Percentiles rank a stretch among this genome's conserved stretches.
Evolutionary conservation across 225 moss, liverwort and hornwort species (phyloP).

Genomic region (Pseudoscleropodium purum): DNA sequence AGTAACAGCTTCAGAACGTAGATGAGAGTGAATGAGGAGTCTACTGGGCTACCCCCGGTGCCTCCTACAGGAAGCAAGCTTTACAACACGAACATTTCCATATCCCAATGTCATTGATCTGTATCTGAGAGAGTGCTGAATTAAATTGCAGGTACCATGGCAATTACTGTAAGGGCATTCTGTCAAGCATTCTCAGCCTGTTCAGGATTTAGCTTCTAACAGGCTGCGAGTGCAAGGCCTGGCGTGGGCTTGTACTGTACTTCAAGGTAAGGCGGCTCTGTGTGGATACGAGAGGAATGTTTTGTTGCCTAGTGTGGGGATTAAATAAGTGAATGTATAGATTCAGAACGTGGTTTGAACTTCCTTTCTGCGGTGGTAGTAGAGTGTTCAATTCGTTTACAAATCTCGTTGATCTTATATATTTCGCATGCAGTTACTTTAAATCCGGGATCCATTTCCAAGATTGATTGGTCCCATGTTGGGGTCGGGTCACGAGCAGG

Average conservation of each 20-base stretch:
- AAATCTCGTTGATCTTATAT: not conserved
- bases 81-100: not conserved
- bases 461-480: not conserved
- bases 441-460: not conserved
- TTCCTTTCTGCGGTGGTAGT: not conserved
- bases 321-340: not conserved
- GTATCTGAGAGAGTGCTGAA: not conserved
- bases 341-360: not conserved
- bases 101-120: not conserved
- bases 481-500: not conserved
- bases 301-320: not conserved
- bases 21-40: not conserved
- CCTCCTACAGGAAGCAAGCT: not conserved
- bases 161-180: not conserved
- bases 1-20: not conserved
- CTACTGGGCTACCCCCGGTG: no score
- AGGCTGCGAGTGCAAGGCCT: not conserved
- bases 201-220: not conserved
- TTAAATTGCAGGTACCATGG: not conserved
- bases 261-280: not conserved
- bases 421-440: not conserved
- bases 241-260: not conserved
- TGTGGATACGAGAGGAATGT: not conserved
- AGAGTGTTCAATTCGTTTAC: not conserved
- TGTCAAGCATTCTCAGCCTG: not conserved